phyloP scores from a whole-genome alignment of 139 green algal species.

The Dunaliella primolecta region DNA sequence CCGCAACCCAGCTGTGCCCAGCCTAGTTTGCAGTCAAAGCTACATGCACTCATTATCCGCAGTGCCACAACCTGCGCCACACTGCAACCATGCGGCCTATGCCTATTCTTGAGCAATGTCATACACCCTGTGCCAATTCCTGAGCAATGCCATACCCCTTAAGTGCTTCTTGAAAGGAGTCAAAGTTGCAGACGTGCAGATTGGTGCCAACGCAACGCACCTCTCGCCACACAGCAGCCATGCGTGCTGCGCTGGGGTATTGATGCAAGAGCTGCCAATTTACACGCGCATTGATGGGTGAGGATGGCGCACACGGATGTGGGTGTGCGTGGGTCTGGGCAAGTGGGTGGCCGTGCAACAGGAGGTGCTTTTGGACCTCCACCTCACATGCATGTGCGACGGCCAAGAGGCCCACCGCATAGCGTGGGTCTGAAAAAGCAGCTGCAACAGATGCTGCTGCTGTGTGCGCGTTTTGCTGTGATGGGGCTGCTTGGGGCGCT shows the following conservation, averaged over 20 bases:
- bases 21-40: too few species aligned
- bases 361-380: constrained; percentile 3
- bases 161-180: too few species aligned
- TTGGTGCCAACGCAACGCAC: too few species aligned
- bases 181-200: too few species aligned
- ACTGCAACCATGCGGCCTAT: not conserved
- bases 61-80: not conserved
- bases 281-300: not conserved
- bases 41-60: not conserved
- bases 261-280: constrained; percentile 25
- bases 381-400: constrained; percentile 14
- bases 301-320: not conserved
- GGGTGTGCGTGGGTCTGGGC: not conserved
- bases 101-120: not conserved
- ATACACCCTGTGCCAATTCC: not conserved
- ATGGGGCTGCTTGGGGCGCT: not conserved
- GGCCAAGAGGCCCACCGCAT: constrained; percentile 15
- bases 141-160: not conserved
- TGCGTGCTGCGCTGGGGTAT: constrained; percentile 13
- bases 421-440: constrained; percentile 6
- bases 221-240: constrained; percentile 15
- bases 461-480: not conserved
- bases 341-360: not conserved
- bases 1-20: too few species aligned
- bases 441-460: not conserved